These are phyloP conservation scores for Tephrocybe sp. DNA, from an alignment of 768 basidiomycete genomes.

Conservation along the genomic window DNA sequence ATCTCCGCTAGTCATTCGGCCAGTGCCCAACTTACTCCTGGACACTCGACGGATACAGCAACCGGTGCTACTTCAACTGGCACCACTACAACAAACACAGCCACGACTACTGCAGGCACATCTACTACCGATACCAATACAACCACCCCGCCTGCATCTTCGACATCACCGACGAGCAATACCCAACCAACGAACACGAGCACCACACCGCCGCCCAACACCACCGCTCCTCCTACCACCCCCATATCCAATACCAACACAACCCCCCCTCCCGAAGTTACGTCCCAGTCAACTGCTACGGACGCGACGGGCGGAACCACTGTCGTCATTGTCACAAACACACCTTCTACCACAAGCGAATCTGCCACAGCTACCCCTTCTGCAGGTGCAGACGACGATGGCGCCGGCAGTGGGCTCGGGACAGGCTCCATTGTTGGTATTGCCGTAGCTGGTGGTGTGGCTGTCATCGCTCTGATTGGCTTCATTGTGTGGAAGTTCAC, in stretches of 20 bases:
- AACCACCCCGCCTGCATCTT: not conserved
- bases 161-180: conserved; percentile 1
- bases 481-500: conserved; percentile 90
- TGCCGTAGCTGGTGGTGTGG: conserved; percentile 79
- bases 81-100: conserved; percentile 5
- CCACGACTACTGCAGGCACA: conserved; percentile 1
- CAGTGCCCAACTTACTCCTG: conserved; percentile 17
- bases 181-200: conserved; percentile 12
- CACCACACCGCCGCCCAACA: conserved; percentile 14
- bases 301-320: conserved; percentile 24
- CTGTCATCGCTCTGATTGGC: conserved; percentile 64
- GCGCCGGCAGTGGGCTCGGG: conserved; percentile 42
- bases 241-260: conserved; percentile 10
- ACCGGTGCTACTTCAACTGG: conserved; percentile 13
- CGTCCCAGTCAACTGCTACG: conserved; percentile 12
- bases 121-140: not conserved
- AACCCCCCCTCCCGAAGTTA: conserved; percentile 3
- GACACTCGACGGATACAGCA: conserved; percentile 11
- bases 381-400: conserved; percentile 17
- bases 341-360: conserved; percentile 26
- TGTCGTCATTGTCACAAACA: conserved; percentile 21
- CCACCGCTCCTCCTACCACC: conserved; percentile 9
- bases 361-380: conserved; percentile 29
- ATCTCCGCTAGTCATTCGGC: conserved; percentile 20
- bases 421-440: conserved; percentile 79